phyloP scores from a whole-genome alignment of 108 stramenopile species.

The Skeletonema marinoi region DNA sequence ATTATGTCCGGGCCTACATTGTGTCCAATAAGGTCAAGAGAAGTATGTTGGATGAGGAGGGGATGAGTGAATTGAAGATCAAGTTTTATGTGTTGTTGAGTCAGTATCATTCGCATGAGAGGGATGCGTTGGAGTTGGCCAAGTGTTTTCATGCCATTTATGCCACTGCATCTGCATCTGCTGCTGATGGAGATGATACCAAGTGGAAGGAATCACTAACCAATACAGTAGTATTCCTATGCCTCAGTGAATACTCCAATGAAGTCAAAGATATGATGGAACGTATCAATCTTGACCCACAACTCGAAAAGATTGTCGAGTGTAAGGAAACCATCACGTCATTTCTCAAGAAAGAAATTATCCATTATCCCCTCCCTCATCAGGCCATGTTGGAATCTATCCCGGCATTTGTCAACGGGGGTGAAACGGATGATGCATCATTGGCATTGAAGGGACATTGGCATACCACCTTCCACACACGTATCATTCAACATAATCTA shows the following conservation, averaged over 20 bases:
- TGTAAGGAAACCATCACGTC: slow-evolving; percentile 62
- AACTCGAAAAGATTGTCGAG: slow-evolving; percentile 69
- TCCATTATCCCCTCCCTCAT: slow-evolving; percentile 82
- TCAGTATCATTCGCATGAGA: slow-evolving; percentile 90
- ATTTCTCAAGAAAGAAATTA: slow-evolving; percentile 90
- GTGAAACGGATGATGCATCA: slow-evolving; percentile 37
- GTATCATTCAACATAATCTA: slow-evolving; percentile 98
- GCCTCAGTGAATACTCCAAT: slow-evolving; percentile 80
- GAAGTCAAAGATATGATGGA: slow-evolving; percentile 95
- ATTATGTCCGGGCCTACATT: slow-evolving; percentile 94
- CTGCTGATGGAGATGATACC: neutral
- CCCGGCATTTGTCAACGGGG: slow-evolving; percentile 58
- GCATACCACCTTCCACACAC: slow-evolving; percentile 78
- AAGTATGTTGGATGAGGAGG: slow-evolving; percentile 88
- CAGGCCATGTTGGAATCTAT: slow-evolving; percentile 77
- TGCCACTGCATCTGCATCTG: slow-evolving; percentile 45
- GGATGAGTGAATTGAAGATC: slow-evolving; percentile 90
- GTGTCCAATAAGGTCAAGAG: slow-evolving; percentile 94
- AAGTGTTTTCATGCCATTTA: slow-evolving; percentile 94
- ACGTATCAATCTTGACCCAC: slow-evolving; percentile 69
- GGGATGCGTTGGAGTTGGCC: slow-evolving; percentile 91
- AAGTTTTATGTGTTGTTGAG: slow-evolving; percentile 89
- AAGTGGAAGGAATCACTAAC: slow-evolving; percentile 84
- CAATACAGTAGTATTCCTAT: slow-evolving; percentile 87
- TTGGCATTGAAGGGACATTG: slow-evolving; percentile 58